Base-by-base conservation (phyloP, 2,329 filamentous ascomycete species). In the Calonectria multiphialidica region DNA sequence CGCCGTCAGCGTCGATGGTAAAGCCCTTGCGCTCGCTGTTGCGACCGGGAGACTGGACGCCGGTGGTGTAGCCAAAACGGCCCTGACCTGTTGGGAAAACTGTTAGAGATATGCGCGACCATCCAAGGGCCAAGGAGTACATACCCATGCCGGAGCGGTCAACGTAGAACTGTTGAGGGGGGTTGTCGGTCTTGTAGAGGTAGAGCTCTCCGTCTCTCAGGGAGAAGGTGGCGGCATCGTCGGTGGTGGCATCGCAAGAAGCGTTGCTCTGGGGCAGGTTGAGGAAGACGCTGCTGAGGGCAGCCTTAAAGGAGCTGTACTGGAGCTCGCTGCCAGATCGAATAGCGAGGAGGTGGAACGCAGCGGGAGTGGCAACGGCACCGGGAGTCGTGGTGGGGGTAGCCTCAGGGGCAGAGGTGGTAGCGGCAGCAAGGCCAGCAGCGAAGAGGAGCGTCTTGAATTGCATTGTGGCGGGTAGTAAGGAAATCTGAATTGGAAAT, bases 111-210 rank as follows among this genome's bases (percentile, higher is more conserved):
- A 15, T 6, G 40, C 40, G 40, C 42, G 21, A 18, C 21, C 42
- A 45, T 0, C 13, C 18, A 2, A 16, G 18, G 42, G 42, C 8
- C 5, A 30, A 28, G n/a, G 25, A 4, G 10, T n/a, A 25, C 33
- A 13, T 86, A 87, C 88, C 89, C 89, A 90, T 91, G 78, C 88
- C 90, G 33, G 89, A 91, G 50, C 87, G 88, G 80, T 92, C 90
- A 42, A 86, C 87, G 74, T 80, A 91, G 68, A 89, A 71, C 76
- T 87, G 81, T 83, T 92, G 90, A 21, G 69, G 66, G 15, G 83
- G 81, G 42, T 79, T 82, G 5, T 81, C 83, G 23, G 77, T 75
- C 37, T 84, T 75, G 74, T 85, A 90, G 25, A 92, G 84, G 79
- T 80, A 86, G n/a, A 90, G 83, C 33, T 82, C 82, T 45, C 83